Conservation (phyloP, 2,329 filamentous ascomycete species). For the Aspergillus sp. region DNA sequence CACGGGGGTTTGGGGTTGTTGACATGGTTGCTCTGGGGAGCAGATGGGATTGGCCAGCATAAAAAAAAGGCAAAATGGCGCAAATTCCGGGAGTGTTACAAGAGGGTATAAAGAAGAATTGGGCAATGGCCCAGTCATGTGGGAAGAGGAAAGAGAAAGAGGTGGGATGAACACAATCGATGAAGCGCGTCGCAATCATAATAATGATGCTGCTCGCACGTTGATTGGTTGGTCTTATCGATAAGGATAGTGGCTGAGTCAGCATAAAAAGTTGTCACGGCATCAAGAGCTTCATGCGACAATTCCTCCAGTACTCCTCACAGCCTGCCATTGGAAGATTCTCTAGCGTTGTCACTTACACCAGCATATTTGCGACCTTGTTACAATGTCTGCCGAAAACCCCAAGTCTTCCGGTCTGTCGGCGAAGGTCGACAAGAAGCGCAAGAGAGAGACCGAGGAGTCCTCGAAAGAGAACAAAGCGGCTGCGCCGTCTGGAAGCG, state of each 20-base stretch:
- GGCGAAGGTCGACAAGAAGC: slow-evolving; percentile 39
- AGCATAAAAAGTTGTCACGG: slow-evolving; percentile 17
- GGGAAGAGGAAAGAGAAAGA: background rate
- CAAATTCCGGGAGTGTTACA: background rate
- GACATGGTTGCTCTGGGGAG: slow-evolving; percentile 22
- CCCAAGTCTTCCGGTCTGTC: slow-evolving; percentile 26
- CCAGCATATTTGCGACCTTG: background rate
- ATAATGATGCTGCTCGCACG: background rate
- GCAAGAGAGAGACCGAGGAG: slow-evolving; percentile 38
- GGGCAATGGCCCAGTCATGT: background rate
- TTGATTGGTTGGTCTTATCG: slow-evolving; percentile 16
- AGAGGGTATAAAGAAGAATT: background rate
- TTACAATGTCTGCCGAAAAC: slow-evolving; percentile 19
- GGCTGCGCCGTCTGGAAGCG: slow-evolving; percentile 17
- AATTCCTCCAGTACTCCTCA: background rate
- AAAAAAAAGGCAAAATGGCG: background rate
- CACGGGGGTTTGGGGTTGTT: slow-evolving; percentile 29
- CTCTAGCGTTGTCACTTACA: background rate
- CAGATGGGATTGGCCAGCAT: background rate
- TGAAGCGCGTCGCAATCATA: background rate
- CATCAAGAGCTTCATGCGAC: background rate
- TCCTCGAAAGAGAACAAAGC: slow-evolving; percentile 26
- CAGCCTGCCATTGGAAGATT: background rate
- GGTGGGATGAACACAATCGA: background rate
- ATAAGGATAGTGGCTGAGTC: slow-evolving; percentile 15